A percentile compares a stretch with the other conserved stretches of the same genome.
Conservation (phyloP, 208 protist species). For the Leishmania turanica region DNA sequence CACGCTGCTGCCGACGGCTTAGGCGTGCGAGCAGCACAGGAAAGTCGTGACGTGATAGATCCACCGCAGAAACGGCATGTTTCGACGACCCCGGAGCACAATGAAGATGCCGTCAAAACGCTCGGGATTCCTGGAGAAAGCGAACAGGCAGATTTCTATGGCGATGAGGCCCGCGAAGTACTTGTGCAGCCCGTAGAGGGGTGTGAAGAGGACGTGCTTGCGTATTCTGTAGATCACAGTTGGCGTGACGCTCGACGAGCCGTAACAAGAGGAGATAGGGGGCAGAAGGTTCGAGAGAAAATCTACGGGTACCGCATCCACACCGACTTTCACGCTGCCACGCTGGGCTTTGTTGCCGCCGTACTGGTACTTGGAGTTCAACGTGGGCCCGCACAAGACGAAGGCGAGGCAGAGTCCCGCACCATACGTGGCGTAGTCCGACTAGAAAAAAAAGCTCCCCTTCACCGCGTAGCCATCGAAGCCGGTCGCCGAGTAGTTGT, state of each 20-base stretch:
- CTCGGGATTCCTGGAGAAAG: no score
- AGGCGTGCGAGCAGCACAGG: no score
- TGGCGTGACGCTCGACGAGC: background rate
- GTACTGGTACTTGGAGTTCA: background rate
- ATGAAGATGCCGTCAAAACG: background rate
- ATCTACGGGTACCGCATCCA: background rate
- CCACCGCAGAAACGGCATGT: no score
- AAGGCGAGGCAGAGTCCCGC: background rate
- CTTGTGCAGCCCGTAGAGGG: background rate
- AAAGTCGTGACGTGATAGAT: no score
- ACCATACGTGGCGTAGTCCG: background rate
- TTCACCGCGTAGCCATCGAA: background rate
- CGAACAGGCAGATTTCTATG: background rate
- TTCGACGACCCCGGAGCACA: background rate
- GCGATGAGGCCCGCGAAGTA: background rate
- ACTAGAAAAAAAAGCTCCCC: background rate
- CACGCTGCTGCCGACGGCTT: no score
- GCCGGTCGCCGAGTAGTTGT: background rate
- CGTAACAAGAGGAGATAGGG: background rate
- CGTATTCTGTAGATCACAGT: background rate
- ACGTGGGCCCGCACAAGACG: background rate
- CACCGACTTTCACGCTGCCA: background rate
- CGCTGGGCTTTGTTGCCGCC: background rate
- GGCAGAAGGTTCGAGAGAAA: background rate
- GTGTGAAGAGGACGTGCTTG: background rate